These are phyloP conservation scores for Isatis tinctoria DNA, from an alignment of 345 rosid species.

Conservation along the genomic window DNA sequence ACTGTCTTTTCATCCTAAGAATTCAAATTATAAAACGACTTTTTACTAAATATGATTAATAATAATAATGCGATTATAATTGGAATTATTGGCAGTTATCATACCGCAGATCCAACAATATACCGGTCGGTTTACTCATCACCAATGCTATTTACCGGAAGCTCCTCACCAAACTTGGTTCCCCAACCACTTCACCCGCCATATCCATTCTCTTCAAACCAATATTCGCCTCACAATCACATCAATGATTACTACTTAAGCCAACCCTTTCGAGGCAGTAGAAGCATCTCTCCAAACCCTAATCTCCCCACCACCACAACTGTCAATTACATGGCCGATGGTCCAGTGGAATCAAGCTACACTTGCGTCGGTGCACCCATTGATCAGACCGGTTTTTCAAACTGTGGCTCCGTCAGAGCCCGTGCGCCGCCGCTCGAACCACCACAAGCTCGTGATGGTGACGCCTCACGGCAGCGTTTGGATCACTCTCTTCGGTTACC, in stretches of 20 bases:
- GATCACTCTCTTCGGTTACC: slow-evolving; percentile 42
- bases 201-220: slow-evolving; percentile 49
- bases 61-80: not conserved
- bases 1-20: not conserved
- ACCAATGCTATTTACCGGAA: slow-evolving; percentile 51
- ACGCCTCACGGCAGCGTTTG: slow-evolving; percentile 42
- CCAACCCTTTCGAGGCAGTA: slow-evolving; percentile 46
- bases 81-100: slow-evolving; percentile 41
- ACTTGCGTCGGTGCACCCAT: slow-evolving; percentile 82
- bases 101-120: slow-evolving; percentile 49
- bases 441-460: slow-evolving; percentile 44
- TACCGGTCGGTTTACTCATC: slow-evolving; percentile 62
- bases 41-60: not conserved
- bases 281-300: slow-evolving; percentile 36
- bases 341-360: slow-evolving; percentile 38
- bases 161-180: slow-evolving; percentile 42
- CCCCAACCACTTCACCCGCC: slow-evolving; percentile 38
- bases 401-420: slow-evolving; percentile 23
- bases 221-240: slow-evolving; percentile 36
- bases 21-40: not conserved
- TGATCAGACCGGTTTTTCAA: slow-evolving; percentile 38
- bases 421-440: slow-evolving; percentile 38
- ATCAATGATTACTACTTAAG: slow-evolving; percentile 71
- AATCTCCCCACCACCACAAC: slow-evolving; percentile 32
- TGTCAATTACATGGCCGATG: slow-evolving; percentile 31